Evolutionary conservation across 1,284 basidiomycete species (phyloP).

Genomic region (Veloboletus limbatus): DNA sequence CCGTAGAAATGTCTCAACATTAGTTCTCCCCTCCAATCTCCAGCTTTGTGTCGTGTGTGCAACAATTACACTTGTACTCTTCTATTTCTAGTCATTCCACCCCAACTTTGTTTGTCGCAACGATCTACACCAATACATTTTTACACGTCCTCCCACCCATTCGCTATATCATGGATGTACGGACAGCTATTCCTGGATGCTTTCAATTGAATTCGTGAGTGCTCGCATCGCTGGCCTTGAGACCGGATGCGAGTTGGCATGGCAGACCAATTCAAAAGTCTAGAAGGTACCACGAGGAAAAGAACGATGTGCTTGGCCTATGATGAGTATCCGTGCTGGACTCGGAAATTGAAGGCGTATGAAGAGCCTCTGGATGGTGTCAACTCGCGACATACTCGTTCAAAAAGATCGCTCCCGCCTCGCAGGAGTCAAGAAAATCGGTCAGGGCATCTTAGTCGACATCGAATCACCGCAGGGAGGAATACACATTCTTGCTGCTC

Average conservation of each 20-base stretch:
- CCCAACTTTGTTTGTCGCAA: constrained; percentile 16
- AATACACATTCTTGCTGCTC: neutral
- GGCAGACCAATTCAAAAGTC: neutral
- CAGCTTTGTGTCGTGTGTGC: constrained; percentile 16
- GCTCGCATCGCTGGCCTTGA: neutral
- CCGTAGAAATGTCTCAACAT: constrained; percentile 20
- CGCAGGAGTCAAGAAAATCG: too few relatives aligned
- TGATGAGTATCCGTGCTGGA: neutral
- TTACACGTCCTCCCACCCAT: constrained; percentile 8
- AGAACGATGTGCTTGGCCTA: neutral
- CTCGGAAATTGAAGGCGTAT: neutral
- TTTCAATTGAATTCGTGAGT: neutral
- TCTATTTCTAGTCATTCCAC: constrained; percentile 16
- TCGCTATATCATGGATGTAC: constrained; percentile 18
- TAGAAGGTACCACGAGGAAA: neutral
- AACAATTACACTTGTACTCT: constrained; percentile 22
- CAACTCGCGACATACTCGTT: neutral
- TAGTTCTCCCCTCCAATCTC: neutral
- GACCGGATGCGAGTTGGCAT: neutral
- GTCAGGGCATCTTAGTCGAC: too few relatives aligned
- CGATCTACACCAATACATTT: constrained; percentile 21
- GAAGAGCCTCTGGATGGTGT: neutral
- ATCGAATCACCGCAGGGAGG: neutral
- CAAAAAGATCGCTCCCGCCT: neutral
- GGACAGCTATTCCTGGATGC: constrained; percentile 15